Percentiles rank a stretch among this genome's conserved stretches.
phyloP scores from a whole-genome alignment of 2,329 filamentous ascomycete species.

The Penicillium paneum region DNA sequence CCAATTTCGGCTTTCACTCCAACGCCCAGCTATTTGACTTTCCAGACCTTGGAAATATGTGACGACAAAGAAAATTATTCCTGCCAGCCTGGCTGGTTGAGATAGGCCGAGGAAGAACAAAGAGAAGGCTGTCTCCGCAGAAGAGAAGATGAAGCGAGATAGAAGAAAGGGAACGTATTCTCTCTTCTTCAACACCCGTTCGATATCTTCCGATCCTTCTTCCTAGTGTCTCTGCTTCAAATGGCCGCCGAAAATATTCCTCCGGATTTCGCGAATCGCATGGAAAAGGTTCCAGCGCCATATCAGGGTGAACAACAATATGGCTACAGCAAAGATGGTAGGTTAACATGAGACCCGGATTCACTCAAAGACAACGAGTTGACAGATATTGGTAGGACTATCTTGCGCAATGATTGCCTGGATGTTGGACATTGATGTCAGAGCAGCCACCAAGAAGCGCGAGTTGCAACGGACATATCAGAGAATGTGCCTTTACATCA shows the following conservation, averaged over 20 bases:
- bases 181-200: background rate
- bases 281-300: slow-evolving; percentile 5
- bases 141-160: background rate
- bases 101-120: background rate
- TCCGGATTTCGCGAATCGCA: background rate
- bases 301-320: background rate
- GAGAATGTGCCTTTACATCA: slow-evolving; percentile 5
- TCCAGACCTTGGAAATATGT: background rate
- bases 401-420: slow-evolving; percentile 7
- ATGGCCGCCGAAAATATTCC: background rate
- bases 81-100: background rate
- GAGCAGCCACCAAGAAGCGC: slow-evolving; percentile 4
- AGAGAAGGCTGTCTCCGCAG: background rate
- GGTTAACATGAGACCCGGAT: background rate
- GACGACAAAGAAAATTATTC: background rate
- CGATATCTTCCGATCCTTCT: background rate
- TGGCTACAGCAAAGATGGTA: slow-evolving; percentile 5
- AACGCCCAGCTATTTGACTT: background rate
- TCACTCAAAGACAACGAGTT: background rate
- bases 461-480: slow-evolving; percentile 5
- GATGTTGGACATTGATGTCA: slow-evolving; percentile 6
- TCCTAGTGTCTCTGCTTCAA: background rate
- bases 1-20: background rate
- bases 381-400: background rate
- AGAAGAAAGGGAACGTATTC: background rate